Base-by-base conservation (phyloP, 129 eudicot genomes). In the Escallonia rubra region DNA sequence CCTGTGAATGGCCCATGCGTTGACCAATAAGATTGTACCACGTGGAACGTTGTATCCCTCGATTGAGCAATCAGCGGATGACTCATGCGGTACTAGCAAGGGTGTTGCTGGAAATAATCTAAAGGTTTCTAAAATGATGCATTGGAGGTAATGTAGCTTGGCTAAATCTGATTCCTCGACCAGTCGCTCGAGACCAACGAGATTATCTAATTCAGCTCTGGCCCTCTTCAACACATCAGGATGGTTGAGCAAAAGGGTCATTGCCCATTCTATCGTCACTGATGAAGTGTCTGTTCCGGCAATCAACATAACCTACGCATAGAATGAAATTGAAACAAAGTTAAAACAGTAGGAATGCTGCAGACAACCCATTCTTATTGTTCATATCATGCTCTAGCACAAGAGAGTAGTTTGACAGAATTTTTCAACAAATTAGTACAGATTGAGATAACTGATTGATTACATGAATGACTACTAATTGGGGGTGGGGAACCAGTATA, bases 251-350 rank as follows among this genome's bases (percentile, higher is more conserved):
- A 77, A 38, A 11, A 58, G 54, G 10, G 76, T 57, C 81, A 77
- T 77, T 9, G 76, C 81, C 81, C 81, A 77, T 65, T 77, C 81
- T 41, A 77, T 60, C 15, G 81, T 77, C 57, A 59, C 68, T 0
- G 59, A 45, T 3, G 76, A 64, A 16, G 81, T 70, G 41, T 77
- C 76, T 10, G 81, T 77, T 11, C 76, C 81, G 2, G 77, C 76
- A 55, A 56, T 40, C 11, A 76, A 10, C 75, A 69, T 69, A 23
- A 53, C 67, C 80, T 76, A 50, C 7, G 10, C 53, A n/a, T 64
- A 40, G 11, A 2, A 12, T 12, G 41, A 57, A 49, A 34, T 4
- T 58, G 4, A 55, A 57, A 8, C 41, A 56, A 23, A 56, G 40
- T 16, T 0, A 68, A 38, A 8, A 51, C 7, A 53, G 3, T 41